phyloP scores from a whole-genome alignment of 2,329 filamentous ascomycete genomes.

The Pseudogymnoascus sp. region DNA sequence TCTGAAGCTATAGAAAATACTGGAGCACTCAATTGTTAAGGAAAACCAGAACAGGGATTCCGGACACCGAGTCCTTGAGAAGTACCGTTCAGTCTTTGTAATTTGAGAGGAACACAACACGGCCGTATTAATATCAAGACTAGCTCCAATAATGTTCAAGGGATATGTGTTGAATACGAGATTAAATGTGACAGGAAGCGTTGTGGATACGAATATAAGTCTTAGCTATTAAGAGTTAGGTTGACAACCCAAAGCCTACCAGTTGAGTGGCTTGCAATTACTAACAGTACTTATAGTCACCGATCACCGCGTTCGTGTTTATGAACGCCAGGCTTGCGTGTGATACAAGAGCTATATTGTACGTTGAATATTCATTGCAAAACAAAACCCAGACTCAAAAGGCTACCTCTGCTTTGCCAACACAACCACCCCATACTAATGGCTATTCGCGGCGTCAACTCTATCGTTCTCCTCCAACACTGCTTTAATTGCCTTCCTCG shows the following conservation, averaged over 20 bases:
- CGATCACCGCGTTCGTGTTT: not conserved
- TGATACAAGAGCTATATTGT: not conserved
- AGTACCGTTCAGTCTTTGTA: not conserved
- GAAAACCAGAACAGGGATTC: not conserved
- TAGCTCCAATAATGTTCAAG: not conserved
- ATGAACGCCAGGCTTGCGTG: not conserved
- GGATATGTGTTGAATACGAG: too few relatives aligned
- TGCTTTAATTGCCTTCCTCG: conserved; percentile 16
- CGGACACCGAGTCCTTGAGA: not conserved
- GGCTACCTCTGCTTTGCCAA: not conserved
- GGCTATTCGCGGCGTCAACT: not conserved
- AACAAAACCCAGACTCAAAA: too few relatives aligned
- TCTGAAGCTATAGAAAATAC: too few relatives aligned
- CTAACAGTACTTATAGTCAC: not conserved
- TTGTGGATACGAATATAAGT: not conserved
- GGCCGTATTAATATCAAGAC: not conserved
- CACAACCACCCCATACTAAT: not conserved
- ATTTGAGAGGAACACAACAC: not conserved
- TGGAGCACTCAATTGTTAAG: not conserved
- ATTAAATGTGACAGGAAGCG: not conserved
- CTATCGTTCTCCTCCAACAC: conserved; percentile 12
- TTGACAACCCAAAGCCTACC: not conserved
- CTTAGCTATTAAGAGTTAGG: not conserved
- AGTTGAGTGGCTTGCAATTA: not conserved
- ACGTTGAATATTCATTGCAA: not conserved